Conservation (phyloP, 169 alveolate species). For the Eimeria acervulina region DNA sequence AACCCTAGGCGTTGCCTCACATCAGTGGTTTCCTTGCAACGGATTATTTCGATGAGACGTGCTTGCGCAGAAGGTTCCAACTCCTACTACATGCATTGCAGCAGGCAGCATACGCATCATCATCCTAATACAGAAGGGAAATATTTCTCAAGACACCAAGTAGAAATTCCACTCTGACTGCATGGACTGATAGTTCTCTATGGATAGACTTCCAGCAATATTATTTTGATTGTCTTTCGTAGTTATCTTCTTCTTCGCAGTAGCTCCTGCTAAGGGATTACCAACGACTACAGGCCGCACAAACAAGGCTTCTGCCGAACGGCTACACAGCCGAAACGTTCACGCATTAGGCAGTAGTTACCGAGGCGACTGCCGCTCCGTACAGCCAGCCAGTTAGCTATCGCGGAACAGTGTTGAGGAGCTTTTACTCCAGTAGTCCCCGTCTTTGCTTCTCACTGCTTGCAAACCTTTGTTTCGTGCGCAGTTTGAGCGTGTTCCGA, state of each 20-base stretch:
- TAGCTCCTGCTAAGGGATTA: neutral
- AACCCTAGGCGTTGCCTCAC: neutral
- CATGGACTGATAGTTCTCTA: neutral
- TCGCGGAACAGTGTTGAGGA: neutral
- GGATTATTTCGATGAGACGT: neutral
- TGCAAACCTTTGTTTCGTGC: neutral
- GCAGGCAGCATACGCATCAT: neutral
- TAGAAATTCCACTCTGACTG: no score
- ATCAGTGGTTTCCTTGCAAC: neutral
- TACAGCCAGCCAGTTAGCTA: neutral
- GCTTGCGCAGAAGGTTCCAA: neutral
- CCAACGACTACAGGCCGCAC: neutral
- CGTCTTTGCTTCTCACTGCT: neutral
- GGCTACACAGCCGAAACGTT: neutral
- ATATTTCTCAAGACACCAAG: no score
- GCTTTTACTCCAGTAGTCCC: no score
- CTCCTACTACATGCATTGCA: neutral
- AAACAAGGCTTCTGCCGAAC: neutral
- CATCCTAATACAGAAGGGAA: neutral
- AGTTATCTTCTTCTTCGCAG: neutral
- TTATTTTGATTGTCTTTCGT: neutral
- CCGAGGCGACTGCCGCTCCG: neutral
- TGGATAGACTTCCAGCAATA: neutral
- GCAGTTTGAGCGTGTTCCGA: neutral
- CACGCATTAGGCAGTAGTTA: neutral